phyloP scores from a whole-genome alignment of 108 stramenopile genomes.

The Licmophora abbreviata region DNA sequence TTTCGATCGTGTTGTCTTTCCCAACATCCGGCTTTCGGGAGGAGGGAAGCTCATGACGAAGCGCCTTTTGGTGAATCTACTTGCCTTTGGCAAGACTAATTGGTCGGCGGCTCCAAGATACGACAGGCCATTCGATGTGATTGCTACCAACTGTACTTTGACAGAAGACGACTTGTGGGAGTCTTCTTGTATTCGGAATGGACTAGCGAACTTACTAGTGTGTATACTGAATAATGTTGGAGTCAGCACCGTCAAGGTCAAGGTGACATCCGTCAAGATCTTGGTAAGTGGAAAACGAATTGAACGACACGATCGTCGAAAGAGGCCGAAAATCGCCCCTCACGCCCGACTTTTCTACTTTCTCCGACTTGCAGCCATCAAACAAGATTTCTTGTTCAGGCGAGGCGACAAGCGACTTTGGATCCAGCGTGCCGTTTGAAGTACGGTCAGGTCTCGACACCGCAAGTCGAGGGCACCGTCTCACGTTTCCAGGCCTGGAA shows the following conservation, averaged over 20 bases:
- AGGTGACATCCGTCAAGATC: constrained; percentile 20
- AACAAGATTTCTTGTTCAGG: constrained; percentile 28
- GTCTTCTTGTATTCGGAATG: constrained; percentile 29
- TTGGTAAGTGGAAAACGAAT: constrained; percentile 16
- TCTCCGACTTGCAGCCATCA: constrained; percentile 13
- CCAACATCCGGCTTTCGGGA: constrained; percentile 15
- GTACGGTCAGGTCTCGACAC: constrained; percentile 31
- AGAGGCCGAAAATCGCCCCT: too few species aligned
- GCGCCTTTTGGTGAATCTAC: constrained; percentile 18
- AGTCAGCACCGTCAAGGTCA: neutral
- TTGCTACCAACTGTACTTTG: constrained; percentile 22
- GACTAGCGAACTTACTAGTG: constrained; percentile 18
- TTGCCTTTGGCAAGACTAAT: constrained; percentile 11
- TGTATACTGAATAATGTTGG: constrained; percentile 11
- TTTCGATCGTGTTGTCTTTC: constrained; percentile 26
- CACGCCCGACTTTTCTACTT: neutral
- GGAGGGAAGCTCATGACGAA: constrained; percentile 11
- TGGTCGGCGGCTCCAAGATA: constrained; percentile 16
- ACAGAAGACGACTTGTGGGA: constrained; percentile 28
- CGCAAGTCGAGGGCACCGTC: constrained; percentile 33
- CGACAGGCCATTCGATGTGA: constrained; percentile 30
- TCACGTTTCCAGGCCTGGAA: constrained; percentile 42
- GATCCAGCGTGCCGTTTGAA: constrained; percentile 24
- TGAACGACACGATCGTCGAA: neutral
- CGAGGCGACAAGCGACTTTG: constrained; percentile 29